A percentile compares a stretch with the other conserved stretches of the same genome.
Conservation (phyloP, 1,284 basidiomycete species). For the Melampsora occidentalis region DNA sequence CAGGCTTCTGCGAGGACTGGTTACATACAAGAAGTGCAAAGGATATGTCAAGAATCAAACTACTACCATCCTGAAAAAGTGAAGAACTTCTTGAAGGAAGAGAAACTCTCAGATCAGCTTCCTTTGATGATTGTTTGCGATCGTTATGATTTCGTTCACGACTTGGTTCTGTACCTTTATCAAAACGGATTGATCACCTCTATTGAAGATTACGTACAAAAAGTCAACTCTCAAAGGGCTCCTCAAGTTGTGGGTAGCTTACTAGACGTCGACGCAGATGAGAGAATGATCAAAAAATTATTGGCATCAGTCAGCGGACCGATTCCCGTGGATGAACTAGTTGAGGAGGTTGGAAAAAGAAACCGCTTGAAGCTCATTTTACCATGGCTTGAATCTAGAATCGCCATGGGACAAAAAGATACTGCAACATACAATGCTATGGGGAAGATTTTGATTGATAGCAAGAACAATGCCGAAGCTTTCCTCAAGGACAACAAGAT, state of each 20-base stretch:
- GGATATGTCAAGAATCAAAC: constrained; percentile 96
- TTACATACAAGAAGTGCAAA: constrained; percentile 97
- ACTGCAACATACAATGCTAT: too few species aligned
- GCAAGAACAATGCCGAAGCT: too few species aligned
- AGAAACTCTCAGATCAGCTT: constrained; percentile 91
- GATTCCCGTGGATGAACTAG: constrained; percentile 98
- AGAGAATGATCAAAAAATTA: constrained; percentile 89
- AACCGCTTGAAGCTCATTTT: constrained; percentile 95
- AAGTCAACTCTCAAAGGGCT: constrained; percentile 93
- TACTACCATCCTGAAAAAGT: constrained; percentile 99
- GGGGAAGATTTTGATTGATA: too few species aligned
- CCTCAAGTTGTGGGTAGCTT: constrained; percentile 98
- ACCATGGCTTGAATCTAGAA: constrained; percentile 91
- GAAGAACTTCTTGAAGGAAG: constrained; percentile 92
- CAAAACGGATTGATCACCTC: constrained; percentile 95
- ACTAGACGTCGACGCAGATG: constrained; percentile 97
- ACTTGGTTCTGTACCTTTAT: constrained; percentile 96
- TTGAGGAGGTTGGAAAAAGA: constrained; percentile 92
- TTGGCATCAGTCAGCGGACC: constrained; percentile 91
- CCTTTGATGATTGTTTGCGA: constrained; percentile 99
- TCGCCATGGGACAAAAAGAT: too few species aligned
- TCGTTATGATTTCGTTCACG: constrained; percentile 99
- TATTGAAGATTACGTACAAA: constrained; percentile 98
- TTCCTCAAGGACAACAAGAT: too few species aligned
- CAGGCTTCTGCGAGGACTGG: constrained; percentile 97